Base-by-base conservation (phyloP, 2,329 filamentous ascomycete genomes). In the Aspergillus nomiae region DNA sequence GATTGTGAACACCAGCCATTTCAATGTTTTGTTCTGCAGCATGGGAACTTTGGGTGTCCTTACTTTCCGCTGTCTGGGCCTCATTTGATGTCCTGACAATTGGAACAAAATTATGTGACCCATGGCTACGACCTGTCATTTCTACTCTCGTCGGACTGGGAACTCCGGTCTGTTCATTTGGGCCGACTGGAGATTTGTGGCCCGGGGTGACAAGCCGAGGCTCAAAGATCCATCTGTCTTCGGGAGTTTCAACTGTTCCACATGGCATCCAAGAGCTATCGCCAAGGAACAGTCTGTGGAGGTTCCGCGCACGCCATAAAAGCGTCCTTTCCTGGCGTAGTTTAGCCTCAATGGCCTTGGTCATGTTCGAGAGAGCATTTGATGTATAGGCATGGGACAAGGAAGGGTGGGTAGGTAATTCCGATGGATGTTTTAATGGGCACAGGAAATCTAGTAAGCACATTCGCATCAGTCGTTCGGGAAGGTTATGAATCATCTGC, bases 351-450 rank as follows among this genome's bases (percentile, higher is more conserved):
- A 86, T 83, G 60, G 86, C 82, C 61, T 78, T 76, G 14, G 84
- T 83, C 80, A 89, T 84, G 48, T 86, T 81, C 32, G 81, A 83
- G 21, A 90, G 80, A 46, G 86, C 86, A 63, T 81, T 83, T 59
- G 86, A 87, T 32, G 82, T 85, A 72, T 88, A 90, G 2, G 86
- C 80, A 58, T 83, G 74, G 58, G 84, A 86, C 67, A 89, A 73
- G 30, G 86, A 85, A 63, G 87, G 86, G 69, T 90, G 87, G 32
- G 77, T 79, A 2, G 85, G 81, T 28, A 90, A 78, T 65, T 89
- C 85, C 59, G 86, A 85, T 41, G 87, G 85, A 55, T 87, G 85
- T 38, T 85, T 88, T 59, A 90, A 75, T n/a, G 87, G 87, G 62
- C 84, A 82, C 48, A 90, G 80, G 12, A 89, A 79, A 36, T 83